Conservation (phyloP, 78 protist genomes). For the Pigoraptor vietnamica region DNA sequence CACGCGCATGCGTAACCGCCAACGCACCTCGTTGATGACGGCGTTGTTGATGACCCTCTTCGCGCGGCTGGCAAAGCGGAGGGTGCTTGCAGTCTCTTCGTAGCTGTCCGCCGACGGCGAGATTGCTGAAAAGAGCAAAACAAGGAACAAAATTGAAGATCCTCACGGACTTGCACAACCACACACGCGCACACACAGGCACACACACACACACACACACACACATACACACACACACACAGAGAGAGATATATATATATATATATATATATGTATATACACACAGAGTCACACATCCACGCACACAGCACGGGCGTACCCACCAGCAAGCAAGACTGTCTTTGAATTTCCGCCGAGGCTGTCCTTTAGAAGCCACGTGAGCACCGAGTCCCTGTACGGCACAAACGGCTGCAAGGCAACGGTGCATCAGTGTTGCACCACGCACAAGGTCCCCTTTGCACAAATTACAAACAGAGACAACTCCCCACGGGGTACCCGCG, state of each 20-base stretch:
- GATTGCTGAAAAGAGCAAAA: neutral
- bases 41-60: slow-evolving; percentile 31
- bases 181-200: too few relatives aligned
- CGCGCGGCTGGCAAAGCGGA: slow-evolving; percentile 37
- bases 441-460: neutral
- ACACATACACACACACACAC: neutral
- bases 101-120: neutral
- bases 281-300: neutral
- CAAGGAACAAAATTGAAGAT: too few relatives aligned
- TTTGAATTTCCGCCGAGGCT: slow-evolving; percentile 22
- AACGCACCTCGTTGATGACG: slow-evolving; percentile 17
- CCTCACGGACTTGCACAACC: too few relatives aligned
- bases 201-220: neutral
- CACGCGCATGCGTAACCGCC: too few relatives aligned
- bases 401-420: slow-evolving; percentile 1
- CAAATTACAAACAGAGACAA: neutral
- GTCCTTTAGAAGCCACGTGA: slow-evolving; percentile 3
- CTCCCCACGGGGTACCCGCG: neutral
- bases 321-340: neutral
- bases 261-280: too few relatives aligned
- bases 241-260: neutral
- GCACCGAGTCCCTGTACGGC: slow-evolving; percentile 22
- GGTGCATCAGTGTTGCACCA: neutral
- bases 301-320: neutral
- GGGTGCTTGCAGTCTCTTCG: slow-evolving; percentile 17